Conservation (phyloP, 2,329 filamentous ascomycete genomes). For the Sordariomycetes sp. region DNA sequence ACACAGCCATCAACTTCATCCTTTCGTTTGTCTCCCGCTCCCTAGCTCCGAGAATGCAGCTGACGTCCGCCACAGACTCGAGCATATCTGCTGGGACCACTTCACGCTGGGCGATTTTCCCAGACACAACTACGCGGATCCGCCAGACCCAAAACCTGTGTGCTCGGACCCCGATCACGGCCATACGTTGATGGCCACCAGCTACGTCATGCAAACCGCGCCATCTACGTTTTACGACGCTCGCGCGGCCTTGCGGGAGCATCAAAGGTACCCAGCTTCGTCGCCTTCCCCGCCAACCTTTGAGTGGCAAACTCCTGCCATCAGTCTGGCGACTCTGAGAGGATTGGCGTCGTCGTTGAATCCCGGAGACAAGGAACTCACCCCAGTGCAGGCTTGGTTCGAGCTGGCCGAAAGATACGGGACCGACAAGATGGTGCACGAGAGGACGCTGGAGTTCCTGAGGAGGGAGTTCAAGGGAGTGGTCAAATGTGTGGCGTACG, state of each 20-base stretch:
- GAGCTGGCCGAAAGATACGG: constrained; percentile 35
- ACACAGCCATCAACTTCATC: constrained; percentile 42
- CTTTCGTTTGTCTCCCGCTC: constrained; percentile 30
- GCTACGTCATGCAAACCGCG: constrained; percentile 29
- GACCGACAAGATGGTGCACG: constrained; percentile 23
- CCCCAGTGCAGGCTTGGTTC: constrained; percentile 47
- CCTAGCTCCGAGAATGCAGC: too few relatives aligned
- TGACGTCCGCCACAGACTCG: too few relatives aligned
- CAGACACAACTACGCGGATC: constrained; percentile 12
- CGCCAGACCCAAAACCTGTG: constrained; percentile 7
- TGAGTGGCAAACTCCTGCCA: constrained; percentile 26
- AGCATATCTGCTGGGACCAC: constrained; percentile 44
- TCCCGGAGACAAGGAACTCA: constrained; percentile 30
- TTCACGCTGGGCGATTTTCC: constrained; percentile 30
- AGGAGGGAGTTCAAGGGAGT: constrained; percentile 30
- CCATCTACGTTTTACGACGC: constrained; percentile 21
- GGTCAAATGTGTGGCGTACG: constrained; percentile 37
- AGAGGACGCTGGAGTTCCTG: constrained; percentile 23
- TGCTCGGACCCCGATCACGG: constrained; percentile 20
- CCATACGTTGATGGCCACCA: constrained; percentile 35
- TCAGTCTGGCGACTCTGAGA: constrained; percentile 32
- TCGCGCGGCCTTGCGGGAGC: constrained; percentile 7
- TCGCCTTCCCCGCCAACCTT: constrained; percentile 9
- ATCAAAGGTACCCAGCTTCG: background rate
- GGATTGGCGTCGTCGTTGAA: constrained; percentile 36